Conservation (phyloP, 257 asterid species). For the Solanum infundibuliforme region DNA sequence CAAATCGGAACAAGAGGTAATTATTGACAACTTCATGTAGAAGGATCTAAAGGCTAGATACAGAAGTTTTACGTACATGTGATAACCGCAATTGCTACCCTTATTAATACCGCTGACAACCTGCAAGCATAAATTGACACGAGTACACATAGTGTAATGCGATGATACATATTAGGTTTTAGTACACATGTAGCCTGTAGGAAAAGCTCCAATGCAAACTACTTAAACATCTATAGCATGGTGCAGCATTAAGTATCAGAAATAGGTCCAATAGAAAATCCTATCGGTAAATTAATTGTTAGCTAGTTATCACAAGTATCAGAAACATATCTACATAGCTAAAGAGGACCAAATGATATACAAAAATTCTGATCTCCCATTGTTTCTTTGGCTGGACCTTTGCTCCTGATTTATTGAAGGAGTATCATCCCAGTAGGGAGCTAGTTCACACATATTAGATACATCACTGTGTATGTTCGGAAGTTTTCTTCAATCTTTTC, state of each 20-base stretch:
- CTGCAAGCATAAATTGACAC: constrained; percentile 32
- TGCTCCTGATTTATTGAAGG: background rate
- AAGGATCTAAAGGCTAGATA: too few species aligned
- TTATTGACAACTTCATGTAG: too few species aligned
- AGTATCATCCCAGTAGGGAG: background rate
- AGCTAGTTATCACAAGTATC: background rate
- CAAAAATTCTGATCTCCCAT: background rate
- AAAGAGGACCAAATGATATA: background rate
- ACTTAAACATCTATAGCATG: background rate
- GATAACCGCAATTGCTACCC: constrained; percentile 90
- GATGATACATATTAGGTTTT: background rate
- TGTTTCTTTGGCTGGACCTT: background rate
- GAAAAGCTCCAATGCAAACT: background rate
- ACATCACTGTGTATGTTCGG: background rate
- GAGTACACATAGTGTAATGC: background rate
- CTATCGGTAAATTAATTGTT: background rate
- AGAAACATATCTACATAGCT: background rate
- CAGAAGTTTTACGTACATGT: constrained; percentile 19
- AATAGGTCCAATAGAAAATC: background rate
- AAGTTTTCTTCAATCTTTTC: background rate
- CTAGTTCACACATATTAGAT: background rate
- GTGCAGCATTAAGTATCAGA: background rate
- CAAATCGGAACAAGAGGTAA: too few species aligned
- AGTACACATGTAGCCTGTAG: background rate
- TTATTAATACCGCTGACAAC: constrained; percentile 84